These are phyloP conservation scores for Xerocomellus amylosporus DNA, from an alignment of 768 basidiomycete genomes.

Conservation along the genomic window DNA sequence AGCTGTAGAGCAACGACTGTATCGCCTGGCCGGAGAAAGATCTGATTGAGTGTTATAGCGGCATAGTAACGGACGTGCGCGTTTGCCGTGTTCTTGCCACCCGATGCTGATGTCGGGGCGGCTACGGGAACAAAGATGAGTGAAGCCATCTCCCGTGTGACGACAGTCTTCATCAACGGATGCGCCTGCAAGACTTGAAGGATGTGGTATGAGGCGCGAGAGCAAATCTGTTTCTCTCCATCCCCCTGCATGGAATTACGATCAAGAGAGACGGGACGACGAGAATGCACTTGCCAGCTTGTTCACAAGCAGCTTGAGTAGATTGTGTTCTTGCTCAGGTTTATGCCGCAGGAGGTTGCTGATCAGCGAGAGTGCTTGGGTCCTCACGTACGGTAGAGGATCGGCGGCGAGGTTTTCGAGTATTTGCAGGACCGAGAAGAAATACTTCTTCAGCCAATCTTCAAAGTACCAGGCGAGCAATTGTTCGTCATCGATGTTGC, in stretches of 20 bases:
- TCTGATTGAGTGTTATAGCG: constrained; percentile 92
- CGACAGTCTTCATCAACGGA: constrained; percentile 86
- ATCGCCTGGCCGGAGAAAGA: constrained; percentile 68
- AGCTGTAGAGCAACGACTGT: constrained; percentile 71
- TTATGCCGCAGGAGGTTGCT: constrained; percentile 80
- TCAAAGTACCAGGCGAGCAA: constrained; percentile 89
- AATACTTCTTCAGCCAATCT: constrained; percentile 97
- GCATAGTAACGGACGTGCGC: constrained; percentile 89
- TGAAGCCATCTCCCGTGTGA: constrained; percentile 82
- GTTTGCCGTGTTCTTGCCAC: constrained; percentile 42
- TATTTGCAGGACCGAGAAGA: constrained; percentile 86
- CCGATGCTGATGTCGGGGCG: constrained; percentile 7
- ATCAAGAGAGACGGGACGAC: neutral
- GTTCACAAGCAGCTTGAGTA: constrained; percentile 88
- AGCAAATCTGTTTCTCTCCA: constrained; percentile 80
- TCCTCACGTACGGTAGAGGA: constrained; percentile 83
- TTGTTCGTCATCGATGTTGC: constrained; percentile 63
- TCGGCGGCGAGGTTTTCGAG: constrained; percentile 86
- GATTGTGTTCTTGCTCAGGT: constrained; percentile 97
- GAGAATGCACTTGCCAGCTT: constrained; percentile 64
- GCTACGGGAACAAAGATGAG: constrained; percentile 50
- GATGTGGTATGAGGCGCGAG: constrained; percentile 85
- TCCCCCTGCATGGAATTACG: constrained; percentile 60
- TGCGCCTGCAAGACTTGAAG: constrained; percentile 88
- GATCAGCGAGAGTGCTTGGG: constrained; percentile 76